Conservation (phyloP, 148 eudicot genomes). For the Rhododendron molle region DNA sequence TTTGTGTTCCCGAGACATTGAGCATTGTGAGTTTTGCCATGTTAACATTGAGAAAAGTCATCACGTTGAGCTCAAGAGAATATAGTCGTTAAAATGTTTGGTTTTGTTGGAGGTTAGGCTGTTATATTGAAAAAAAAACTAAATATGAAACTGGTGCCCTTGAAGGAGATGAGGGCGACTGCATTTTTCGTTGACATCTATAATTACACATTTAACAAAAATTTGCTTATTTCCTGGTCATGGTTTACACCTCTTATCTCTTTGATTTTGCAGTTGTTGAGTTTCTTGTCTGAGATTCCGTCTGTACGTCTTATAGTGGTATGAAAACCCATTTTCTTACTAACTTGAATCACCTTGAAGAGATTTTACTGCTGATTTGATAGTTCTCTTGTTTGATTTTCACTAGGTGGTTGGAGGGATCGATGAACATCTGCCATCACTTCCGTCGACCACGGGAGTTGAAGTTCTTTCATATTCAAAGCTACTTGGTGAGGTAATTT, state of each 20-base stretch:
- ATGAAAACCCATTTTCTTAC: slow-evolving; percentile 19
- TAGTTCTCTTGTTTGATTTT: neutral
- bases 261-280: slow-evolving; percentile 60
- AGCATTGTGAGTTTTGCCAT: slow-evolving; percentile 52
- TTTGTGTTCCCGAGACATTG: slow-evolving; percentile 79
- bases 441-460: slow-evolving; percentile 60
- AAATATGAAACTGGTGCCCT: neutral
- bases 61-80: neutral
- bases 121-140: neutral
- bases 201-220: slow-evolving; percentile 1
- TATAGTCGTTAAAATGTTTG: neutral
- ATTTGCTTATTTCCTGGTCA: neutral
- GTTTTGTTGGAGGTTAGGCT: neutral
- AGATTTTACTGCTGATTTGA: neutral
- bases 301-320: slow-evolving; percentile 83
- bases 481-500: slow-evolving; percentile 60
- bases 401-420: slow-evolving; percentile 83
- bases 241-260: neutral
- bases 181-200: neutral
- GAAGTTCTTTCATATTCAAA: slow-evolving; percentile 68
- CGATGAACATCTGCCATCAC: slow-evolving; percentile 73
- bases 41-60: neutral
- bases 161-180: neutral
- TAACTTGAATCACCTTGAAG: neutral
- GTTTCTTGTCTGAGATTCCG: slow-evolving; percentile 86